These are phyloP conservation scores for Eucalyptus tenuipes DNA, from an alignment of 345 rosid genomes.

Conservation along the genomic window DNA sequence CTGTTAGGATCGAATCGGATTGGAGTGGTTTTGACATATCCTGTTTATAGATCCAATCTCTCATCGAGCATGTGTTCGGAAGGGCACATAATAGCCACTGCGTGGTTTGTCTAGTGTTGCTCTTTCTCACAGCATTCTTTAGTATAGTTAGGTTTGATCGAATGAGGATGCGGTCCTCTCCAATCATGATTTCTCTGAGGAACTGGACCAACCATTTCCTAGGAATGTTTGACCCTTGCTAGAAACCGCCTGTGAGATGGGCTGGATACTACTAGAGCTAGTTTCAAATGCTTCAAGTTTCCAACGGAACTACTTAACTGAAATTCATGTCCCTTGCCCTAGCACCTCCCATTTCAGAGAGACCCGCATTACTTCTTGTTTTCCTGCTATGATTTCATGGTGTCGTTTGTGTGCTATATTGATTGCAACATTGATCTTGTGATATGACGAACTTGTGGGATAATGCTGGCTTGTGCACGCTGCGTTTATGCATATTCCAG, in stretches of 20 bases:
- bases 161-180: neutral
- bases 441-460: neutral
- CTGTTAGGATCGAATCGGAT: neutral
- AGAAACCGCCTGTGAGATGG: neutral
- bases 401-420: neutral
- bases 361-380: neutral
- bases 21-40: neutral
- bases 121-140: neutral
- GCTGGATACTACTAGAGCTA: neutral
- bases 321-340: neutral
- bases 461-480: neutral
- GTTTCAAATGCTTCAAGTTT: neutral
- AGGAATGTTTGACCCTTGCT: neutral
- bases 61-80: neutral
- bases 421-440: neutral
- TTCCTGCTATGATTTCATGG: neutral
- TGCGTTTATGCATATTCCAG: neutral
- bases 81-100: neutral
- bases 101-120: neutral
- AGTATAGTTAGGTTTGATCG: neutral
- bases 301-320: neutral
- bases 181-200: neutral
- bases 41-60: neutral
- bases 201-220: neutral
- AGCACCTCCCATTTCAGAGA: neutral